Evolutionary conservation across 306 rosid species (phyloP), one percentile per base, ranked within the genome.

Genomic region (Quercus glauca): DNA sequence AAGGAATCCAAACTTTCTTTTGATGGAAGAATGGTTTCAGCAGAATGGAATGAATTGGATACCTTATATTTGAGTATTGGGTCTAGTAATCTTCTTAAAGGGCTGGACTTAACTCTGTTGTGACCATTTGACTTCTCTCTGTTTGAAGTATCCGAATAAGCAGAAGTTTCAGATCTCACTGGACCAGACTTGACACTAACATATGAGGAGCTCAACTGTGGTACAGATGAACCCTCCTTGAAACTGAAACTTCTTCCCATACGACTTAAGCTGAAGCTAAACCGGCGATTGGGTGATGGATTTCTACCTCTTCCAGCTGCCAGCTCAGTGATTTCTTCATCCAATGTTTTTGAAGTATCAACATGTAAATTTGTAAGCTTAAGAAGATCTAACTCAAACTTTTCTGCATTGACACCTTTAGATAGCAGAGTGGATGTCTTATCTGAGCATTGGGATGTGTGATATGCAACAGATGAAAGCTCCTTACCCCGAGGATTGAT

Each of bases 181-280:
- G 94, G 94, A 83, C 97, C 95, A 69, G 97, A 92, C 84, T 90
- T 90, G 65, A 87, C 86, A 73, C 82, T 80, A 69, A 77, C 78
- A 81, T 83, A 11, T 53, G 75, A 78, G 82, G 97, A 85, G 78
- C 87, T 84, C 79, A 81, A 80, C 71, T 77, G 88, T 14, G 97
- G 95, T 80, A 80, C 63, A 43, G 83, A 74, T 56, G 90, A 76
- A 51, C 84, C 83, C 77, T 94, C 99, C 84, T 86, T 94, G 84
- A 88, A 94, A 89, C 97, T 94, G 74, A 91, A 83, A 81, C 99
- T 94, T 89, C 99, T 92, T 65, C 96, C 89, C 58, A 92, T 71
- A 70, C 84, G 85, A 13, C 87, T 83, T 78, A 90, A 85, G 90
- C 95, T 87, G 77, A 90, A 92, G 92, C 91, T 90, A 78, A 90